Conservation (phyloP, 352 stramenopile species). For the Globisporangium cederbergense region DNA sequence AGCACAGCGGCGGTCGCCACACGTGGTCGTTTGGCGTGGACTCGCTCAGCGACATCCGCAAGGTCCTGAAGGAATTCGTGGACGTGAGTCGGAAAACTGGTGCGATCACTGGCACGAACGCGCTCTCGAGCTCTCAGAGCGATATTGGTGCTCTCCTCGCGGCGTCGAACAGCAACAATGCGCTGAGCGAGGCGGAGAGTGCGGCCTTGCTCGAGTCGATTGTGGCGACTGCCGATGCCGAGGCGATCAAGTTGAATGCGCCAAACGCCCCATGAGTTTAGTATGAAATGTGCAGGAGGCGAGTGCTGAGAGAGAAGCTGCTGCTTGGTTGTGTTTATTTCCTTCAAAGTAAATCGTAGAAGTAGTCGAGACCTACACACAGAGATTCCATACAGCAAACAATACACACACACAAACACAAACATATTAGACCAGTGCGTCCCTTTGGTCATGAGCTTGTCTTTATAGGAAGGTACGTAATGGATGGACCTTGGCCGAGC, state of each 20-base stretch:
- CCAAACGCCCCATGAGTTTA: not conserved
- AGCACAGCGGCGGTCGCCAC: slow-evolving; percentile 59
- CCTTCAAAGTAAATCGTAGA: slow-evolving; percentile 45
- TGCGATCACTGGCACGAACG: slow-evolving; percentile 6
- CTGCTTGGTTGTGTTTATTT: slow-evolving; percentile 5
- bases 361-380: slow-evolving; percentile 69
- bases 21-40: slow-evolving; percentile 62
- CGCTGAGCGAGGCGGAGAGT: slow-evolving; percentile 11
- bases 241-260: not conserved
- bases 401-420: slow-evolving; percentile 11
- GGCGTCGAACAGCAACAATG: not conserved
- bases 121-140: not conserved
- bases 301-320: not conserved
- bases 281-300: not conserved
- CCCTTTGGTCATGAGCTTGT: not conserved
- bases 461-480: not conserved
- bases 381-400: not conserved
- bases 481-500: slow-evolving; percentile 62
- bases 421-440: not conserved
- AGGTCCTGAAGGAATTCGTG: slow-evolving; percentile 73
- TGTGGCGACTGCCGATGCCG: not conserved
- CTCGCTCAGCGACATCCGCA: slow-evolving; percentile 60
- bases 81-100: slow-evolving; percentile 40
- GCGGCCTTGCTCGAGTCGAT: slow-evolving; percentile 5
- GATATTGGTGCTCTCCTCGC: not conserved